Evolutionary conservation across 2,329 filamentous ascomycete species (phyloP), one percentile per base, ranked within the genome.

Genomic region (Colletotrichum kahawae): DNA sequence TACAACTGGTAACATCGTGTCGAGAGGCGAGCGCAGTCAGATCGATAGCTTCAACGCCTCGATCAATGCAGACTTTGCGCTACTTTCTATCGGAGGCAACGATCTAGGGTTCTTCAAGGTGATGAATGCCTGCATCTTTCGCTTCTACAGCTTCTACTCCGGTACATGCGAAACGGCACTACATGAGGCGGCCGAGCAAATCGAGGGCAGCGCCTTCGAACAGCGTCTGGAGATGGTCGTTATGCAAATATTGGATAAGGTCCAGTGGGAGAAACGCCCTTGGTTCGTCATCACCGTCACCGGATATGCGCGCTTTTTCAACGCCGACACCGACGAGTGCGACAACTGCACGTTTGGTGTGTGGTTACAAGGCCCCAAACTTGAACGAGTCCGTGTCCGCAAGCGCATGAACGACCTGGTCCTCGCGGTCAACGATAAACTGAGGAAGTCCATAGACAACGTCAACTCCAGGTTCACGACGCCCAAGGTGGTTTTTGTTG

Each of bases 71-170:
- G 85, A 87, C 78, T 87, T 88, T 75, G 86, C 86, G 4, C 83
- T 87, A 1, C 80, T 88, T 7, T 88, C 86, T n/a, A 82, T 88
- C 36, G 87, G 86, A 62, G 87, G 87, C 18, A 88, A 88, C 79
- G 87, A 88, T 77, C 82, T 88, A 10, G 87, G 86, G 76, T 88
- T 88, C 81, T 88, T 87, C 76, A 84, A 86, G 48, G 85, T 88
- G 24, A 87, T 88, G 79, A 88, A 88, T 77, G 86, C 86, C 29
- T 88, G 87, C 78, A 84, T 89, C 18, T 88, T 88, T 76, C 83
- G 86, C 36, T 88, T 88, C 78, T 88, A 88, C 78, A 85, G 84
- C 77, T 86, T 87, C 79, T 87, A 86, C 80, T 87, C 85, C 18
- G 86, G 86, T 7, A 86, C 86, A 1, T 89, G 87, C 79, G 83